Evolutionary conservation across 192 early-diverging fungal species (phyloP), one percentile per base, ranked within the genome.

Genomic region (Coemansia sp.): DNA sequence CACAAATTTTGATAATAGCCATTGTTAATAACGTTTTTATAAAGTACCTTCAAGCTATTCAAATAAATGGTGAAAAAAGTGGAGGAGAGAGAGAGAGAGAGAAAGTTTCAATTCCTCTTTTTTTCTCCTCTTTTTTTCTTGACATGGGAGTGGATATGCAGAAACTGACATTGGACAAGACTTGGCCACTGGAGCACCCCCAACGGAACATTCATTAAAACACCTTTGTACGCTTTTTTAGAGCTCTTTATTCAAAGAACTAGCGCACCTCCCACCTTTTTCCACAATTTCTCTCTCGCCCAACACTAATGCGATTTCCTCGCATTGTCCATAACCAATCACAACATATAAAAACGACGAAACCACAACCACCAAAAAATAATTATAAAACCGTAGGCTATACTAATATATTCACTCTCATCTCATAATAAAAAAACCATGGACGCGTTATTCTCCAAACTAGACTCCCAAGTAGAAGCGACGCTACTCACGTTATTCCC

Each of bases 401-500:
- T 16, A 65, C 46, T 9, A 22, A 34, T 20, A 13, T 12, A 0
- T 36, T n/a, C 24, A 8, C 40, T 39, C 3, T 33, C 31, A 66
- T 66, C 53, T 57, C 34, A 38, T 11, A 52, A 50, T 24, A 27
- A 27, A 52, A 9, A 38, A 6, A 39, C 11, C 39, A 78, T 83
- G 81, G 69, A 83, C 39, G 64, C 58, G 5, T 3, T 78, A 47
- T 72, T 83, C 18, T 65, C 72, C 44, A 75, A 73, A 13, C 61
- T 83, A 8, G 81, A 83, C 61, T 60, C 52, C 22, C 60, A 72
- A 13, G 81, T 83, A 0, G 76, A 75, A 13, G 34, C 66, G 9
- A 70, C 81, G 4, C 41, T 83, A 18, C 62, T 47, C 3, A 75
- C 66, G 15, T 68, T 83, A 11, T 83, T 83, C 20, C 81, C 81